phyloP scores from a whole-genome alignment of 2,329 filamentous ascomycete species.

The Talaromyces piceae region DNA sequence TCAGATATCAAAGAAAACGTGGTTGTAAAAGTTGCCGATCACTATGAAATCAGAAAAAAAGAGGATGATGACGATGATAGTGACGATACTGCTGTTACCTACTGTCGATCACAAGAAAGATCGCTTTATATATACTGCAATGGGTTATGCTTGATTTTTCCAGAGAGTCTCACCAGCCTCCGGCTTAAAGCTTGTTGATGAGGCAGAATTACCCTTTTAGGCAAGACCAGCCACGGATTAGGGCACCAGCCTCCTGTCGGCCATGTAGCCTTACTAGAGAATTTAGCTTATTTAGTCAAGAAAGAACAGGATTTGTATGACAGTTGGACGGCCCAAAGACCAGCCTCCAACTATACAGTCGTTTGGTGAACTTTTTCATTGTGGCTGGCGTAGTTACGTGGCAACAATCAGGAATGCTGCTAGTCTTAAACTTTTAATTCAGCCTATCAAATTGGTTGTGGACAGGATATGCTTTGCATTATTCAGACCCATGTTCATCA shows the following conservation, averaged over 20 bases:
- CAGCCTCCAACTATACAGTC: neutral
- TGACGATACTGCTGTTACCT: neutral
- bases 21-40: neutral
- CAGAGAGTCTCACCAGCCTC: constrained; percentile 1
- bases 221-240: neutral
- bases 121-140: constrained; percentile 11
- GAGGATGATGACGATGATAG: too few relatives aligned
- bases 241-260: neutral
- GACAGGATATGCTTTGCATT: neutral
- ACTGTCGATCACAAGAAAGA: neutral
- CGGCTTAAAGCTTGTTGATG: neutral
- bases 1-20: neutral
- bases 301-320: neutral
- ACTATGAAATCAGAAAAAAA: neutral
- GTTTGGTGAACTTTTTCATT: neutral
- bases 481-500: neutral
- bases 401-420: neutral
- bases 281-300: neutral
- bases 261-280: neutral
- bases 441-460: neutral
- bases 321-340: neutral
- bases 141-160: neutral
- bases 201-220: constrained; percentile 4
- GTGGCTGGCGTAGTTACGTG: neutral
- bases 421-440: neutral